Evolutionary conservation across 2,329 filamentous ascomycete species (phyloP), one percentile per base, ranked within the genome.

Genomic region (Fusarium verrucosum): DNA sequence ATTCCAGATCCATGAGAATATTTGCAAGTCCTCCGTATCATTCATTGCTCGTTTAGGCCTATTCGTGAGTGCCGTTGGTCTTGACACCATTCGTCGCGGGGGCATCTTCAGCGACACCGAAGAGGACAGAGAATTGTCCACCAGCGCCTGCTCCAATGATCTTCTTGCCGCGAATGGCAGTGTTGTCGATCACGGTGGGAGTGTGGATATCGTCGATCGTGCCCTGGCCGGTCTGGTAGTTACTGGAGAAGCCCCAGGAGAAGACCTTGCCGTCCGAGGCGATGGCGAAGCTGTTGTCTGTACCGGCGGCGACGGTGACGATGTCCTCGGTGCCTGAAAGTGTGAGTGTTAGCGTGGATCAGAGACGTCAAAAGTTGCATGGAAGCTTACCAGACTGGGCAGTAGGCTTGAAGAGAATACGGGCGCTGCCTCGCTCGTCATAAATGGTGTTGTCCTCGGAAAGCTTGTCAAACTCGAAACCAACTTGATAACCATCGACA

Each of bases 141-240:
- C 94, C 94, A n/a, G 90, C 90, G 38, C 91, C 92, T n/a, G 91
- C 91, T 78, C 85, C 92, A 30, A 88, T 83, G 38, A 97, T 83
- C 76, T 89, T 87, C 78, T 90, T 89, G 37, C 87, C 91, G 26
- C 88, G 85, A 25, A 95, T 86, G 37, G 92, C 93, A 13, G 89
- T 91, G 80, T 97, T 97, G 72, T 96, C 91, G 53, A 97, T 91
- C 44, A 89, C 72, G 0, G 90, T 95, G 0, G 94, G 92, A 22
- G 86, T 83, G 68, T 89, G 84, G 26, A 97, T 85, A 69, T 97
- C 92, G 45, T 95, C 91, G n/a, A 87, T 87, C 2, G 85, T 89
- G 35, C 90, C 91, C 63, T 89, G 88, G 8, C 92, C 92, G 7
- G 91, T 93, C 77, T 94, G 91, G 74, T 92, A 93, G 71, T 89